Evolutionary conservation across 805 yeast genomes (phyloP).

Genomic region (Isabelozyma rhagii): DNA sequence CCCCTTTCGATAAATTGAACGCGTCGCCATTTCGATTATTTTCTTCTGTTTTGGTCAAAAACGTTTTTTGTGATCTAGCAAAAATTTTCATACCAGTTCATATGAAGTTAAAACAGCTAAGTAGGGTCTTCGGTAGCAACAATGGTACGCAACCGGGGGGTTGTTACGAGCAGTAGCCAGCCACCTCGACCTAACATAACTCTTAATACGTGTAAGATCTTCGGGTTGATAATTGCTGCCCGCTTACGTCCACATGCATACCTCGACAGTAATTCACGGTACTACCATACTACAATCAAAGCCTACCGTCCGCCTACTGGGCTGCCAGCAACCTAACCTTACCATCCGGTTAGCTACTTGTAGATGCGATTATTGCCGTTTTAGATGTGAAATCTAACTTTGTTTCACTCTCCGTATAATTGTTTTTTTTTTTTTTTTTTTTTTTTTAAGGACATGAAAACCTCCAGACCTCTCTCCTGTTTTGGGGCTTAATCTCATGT

Average conservation of each 20-base stretch:
- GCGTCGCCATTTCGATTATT: neutral
- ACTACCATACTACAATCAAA: neutral
- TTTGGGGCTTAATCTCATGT: neutral
- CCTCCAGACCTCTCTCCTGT: neutral
- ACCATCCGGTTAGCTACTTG: neutral
- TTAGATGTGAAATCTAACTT: neutral
- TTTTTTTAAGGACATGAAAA: too few species aligned
- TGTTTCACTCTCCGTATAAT: neutral
- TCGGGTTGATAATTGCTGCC: too few species aligned
- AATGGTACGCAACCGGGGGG: too few species aligned
- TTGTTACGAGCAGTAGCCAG: neutral
- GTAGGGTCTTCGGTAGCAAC: too few species aligned
- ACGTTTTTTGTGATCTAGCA: neutral
- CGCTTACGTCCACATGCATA: too few species aligned
- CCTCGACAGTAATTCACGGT: neutral
- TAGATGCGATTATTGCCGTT: neutral
- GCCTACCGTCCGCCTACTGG: neutral
- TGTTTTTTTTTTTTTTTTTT: too few species aligned
- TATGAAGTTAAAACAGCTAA: too few species aligned
- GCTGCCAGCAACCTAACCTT: too few species aligned
- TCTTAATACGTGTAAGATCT: too few species aligned
- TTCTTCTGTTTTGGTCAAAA: neutral
- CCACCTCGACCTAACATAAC: neutral
- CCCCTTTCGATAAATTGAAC: slow-evolving; percentile 2
- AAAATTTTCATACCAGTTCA: neutral